Base-by-base conservation (phyloP, 345 rosid species). In the Populus deltoides region DNA sequence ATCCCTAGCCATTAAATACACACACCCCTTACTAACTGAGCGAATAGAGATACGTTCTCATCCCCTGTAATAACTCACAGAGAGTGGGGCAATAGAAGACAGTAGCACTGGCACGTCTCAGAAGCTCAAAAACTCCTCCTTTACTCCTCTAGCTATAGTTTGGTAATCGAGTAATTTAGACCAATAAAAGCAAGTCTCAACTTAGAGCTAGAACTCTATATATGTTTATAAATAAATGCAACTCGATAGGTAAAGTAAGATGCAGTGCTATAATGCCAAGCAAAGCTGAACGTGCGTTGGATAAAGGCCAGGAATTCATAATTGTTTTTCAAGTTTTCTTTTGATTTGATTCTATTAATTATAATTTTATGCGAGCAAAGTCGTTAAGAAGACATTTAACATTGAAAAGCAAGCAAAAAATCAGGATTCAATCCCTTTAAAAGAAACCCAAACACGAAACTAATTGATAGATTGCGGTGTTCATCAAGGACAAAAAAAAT, bases 401-500 rank as follows among this genome's bases (percentile, higher is more conserved):
- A 20, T n/a, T 66, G 66, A 67, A 67, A 75, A 24, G 18, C 78
- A 67, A 35, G 11, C 15, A 49, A 55, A 49, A 59, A 8, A 0
- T 18, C 17, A 17, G 36, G 16, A 31, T 61, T 15, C 35, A 61
- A 27, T 7, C 18, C 65, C 29, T 8, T 9, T 8, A 22, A 72
- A 16, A 22, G n/a, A 31, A 29, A 31, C 13, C 10, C 16, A 15
- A 17, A 17, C 25, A 31, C 61, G 10, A 38, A 15, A 27, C 13
- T 57, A 59, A 45, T 33, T 33, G 36, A 33, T 25, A 70, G 66
- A 73, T 72, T 25, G 73, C 35, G 72, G 73, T 57, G 57, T 59
- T 74, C 62, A 76, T 45, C 29, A 39, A 77, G 38, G 29, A n/a
- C 63, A n/a, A 24, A 13, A 59, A 3, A 57, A 18, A 53, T 11